A percentile compares a stretch with the other conserved stretches of the same genome.
phyloP scores from a whole-genome alignment of 306 rosid genomes.

The Alnus rubra region DNA sequence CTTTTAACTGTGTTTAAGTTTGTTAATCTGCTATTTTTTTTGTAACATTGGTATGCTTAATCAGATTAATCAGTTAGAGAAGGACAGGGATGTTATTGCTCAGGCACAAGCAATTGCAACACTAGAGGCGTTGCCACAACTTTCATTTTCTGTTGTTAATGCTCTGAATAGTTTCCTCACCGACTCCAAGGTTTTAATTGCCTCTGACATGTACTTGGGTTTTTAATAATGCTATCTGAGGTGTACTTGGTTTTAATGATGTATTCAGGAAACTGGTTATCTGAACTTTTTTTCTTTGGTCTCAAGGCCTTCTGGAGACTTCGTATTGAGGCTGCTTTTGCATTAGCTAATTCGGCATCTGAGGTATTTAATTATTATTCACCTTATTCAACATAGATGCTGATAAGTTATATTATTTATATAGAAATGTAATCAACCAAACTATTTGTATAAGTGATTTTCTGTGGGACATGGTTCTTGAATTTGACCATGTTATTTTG shows the following conservation, averaged over 20 bases:
- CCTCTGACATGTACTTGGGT: constrained; percentile 16
- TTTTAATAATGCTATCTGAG: constrained; percentile 17
- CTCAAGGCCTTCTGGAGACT: constrained; percentile 92
- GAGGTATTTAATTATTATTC: constrained; percentile 60
- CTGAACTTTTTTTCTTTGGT: constrained; percentile 36
- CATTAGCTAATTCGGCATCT: constrained; percentile 88
- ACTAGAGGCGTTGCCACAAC: constrained; percentile 73
- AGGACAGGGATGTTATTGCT: constrained; percentile 95
- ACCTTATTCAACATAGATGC: constrained; percentile 9
- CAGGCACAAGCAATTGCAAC: constrained; percentile 91
- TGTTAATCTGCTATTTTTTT: background rate
- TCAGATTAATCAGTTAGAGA: constrained; percentile 97
- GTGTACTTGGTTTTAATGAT: constrained; percentile 12
- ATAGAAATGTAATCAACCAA: background rate
- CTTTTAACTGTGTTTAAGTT: constrained; percentile 5
- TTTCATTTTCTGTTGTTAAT: constrained; percentile 80
- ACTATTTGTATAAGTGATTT: background rate
- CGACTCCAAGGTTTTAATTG: constrained; percentile 76
- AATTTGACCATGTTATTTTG: background rate
- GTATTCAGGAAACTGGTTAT: constrained; percentile 19
- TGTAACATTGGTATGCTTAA: constrained; percentile 21
- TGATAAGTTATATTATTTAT: background rate
- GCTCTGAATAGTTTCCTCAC: constrained; percentile 82
- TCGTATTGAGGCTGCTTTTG: constrained; percentile 91
- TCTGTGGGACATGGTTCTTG: background rate